Evolutionary conservation across 805 yeast genomes (phyloP).

Genomic region (Starmerella roubikii): DNA sequence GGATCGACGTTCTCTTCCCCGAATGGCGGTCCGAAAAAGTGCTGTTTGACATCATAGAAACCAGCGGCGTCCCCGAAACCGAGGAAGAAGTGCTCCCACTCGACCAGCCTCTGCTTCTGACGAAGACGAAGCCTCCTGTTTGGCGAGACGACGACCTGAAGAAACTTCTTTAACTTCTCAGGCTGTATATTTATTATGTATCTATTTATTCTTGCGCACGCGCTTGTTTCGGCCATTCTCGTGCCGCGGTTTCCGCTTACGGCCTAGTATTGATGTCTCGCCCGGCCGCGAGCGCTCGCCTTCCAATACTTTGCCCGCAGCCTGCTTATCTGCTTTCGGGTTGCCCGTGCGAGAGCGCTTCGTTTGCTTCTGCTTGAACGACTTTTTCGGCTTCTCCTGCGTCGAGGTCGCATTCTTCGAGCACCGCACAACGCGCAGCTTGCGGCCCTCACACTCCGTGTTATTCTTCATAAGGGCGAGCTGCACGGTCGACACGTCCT

Average conservation of each 20-base stretch:
- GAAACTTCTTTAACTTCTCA: conserved; percentile 1
- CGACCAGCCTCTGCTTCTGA: conserved; percentile 9
- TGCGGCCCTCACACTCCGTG: conserved; percentile 43
- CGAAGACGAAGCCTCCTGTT: conserved; percentile 6
- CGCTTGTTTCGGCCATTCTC: conserved; percentile 3
- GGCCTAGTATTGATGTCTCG: conserved; percentile 10
- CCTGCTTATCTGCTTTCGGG: neutral
- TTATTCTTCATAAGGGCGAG: conserved; percentile 71
- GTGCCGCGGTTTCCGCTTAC: conserved; percentile 17
- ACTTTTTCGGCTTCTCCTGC: conserved; percentile 1
- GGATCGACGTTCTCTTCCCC: conserved; percentile 21
- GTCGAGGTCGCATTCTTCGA: conserved; percentile 23
- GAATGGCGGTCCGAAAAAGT: conserved; percentile 25
- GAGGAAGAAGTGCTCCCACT: conserved; percentile 21
- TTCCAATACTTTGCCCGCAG: conserved; percentile 18
- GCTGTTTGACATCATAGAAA: conserved; percentile 21
- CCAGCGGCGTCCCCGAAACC: conserved; percentile 6
- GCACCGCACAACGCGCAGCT: conserved; percentile 65
- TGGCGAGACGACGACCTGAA: conserved; percentile 18
- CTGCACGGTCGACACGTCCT: conserved; percentile 48
- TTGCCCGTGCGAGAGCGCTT: conserved; percentile 8
- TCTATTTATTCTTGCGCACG: neutral
- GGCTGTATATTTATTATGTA: neutral
- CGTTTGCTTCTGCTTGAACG: conserved; percentile 12
- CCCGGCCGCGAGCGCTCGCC: conserved; percentile 25